Percentiles rank a stretch among this genome's conserved stretches.
Evolutionary conservation across 2,329 filamentous ascomycete genomes (phyloP).

Genomic region (Fusarium sp.): DNA sequence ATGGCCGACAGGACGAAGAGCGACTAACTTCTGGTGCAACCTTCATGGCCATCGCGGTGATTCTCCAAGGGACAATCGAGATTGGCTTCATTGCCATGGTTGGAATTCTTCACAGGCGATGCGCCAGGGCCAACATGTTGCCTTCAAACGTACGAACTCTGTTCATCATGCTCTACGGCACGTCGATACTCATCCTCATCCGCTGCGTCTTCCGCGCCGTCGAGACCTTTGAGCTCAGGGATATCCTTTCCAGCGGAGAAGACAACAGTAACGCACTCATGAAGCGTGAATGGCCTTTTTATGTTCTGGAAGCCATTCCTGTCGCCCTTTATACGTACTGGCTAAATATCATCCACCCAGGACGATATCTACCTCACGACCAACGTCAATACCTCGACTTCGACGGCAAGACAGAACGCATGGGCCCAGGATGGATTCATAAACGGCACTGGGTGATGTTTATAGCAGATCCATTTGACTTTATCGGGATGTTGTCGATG

Average conservation of each 20-base stretch:
- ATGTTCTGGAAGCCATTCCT: slow-evolving; percentile 56
- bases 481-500: slow-evolving; percentile 39
- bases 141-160: slow-evolving; percentile 37
- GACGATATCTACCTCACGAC: slow-evolving; percentile 52
- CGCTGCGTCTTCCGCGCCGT: slow-evolving; percentile 42
- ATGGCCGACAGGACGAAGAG: slow-evolving; percentile 59
- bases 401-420: slow-evolving; percentile 51
- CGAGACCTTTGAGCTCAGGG: slow-evolving; percentile 38
- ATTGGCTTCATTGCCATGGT: slow-evolving; percentile 38
- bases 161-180: slow-evolving; percentile 43
- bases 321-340: slow-evolving; percentile 57
- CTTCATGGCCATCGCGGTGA: slow-evolving; percentile 62
- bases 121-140: slow-evolving; percentile 33
- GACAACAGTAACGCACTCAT: slow-evolving; percentile 46
- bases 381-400: slow-evolving; percentile 52
- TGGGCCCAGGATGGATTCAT: slow-evolving; percentile 43
- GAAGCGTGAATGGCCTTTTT: slow-evolving; percentile 59
- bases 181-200: slow-evolving; percentile 39
- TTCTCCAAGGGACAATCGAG: slow-evolving; percentile 46
- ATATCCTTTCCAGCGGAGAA: slow-evolving; percentile 14
- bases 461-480: slow-evolving; percentile 37
- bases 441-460: slow-evolving; percentile 34
- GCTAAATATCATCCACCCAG: slow-evolving; percentile 57
- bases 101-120: slow-evolving; percentile 31
- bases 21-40: slow-evolving; percentile 65